Base-by-base conservation (phyloP, 768 basidiomycete genomes). In the Mycena sanguinolenta region DNA sequence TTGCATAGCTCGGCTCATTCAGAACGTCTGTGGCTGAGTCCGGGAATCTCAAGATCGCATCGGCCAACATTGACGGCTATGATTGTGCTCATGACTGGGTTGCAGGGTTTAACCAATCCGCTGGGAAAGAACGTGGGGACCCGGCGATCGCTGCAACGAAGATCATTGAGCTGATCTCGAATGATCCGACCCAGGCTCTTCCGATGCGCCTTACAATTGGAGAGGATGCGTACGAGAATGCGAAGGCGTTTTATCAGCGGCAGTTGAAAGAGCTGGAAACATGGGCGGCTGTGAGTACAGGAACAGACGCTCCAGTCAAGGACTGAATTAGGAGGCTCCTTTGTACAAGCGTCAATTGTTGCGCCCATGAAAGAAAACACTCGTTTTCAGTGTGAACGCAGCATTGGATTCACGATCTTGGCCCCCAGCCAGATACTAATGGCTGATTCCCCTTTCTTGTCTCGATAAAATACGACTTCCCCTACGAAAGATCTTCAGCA, bases 71-170 rank as follows among this genome's bases (percentile, higher is more conserved):
- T 16, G 60, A 65, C 13, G 73, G 60, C 1, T 75, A 75, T 25
- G 46, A 70, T 23, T 27, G 13, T 4, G 62, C 68, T 0, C 72
- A 74, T 42, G 62, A 72, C 8, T 70, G 42, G 49, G 63, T 70
- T 25, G 39, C 17, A 14, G 32, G 14, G 17, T 72, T 73, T 57
- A 68, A 66, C 30, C 21, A 42, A 32, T 9, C 60, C 5, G 57
- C 68, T 7, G 75, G 75, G 30, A 65, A 63, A 4, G 71, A 75
- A 38, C 60, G 62, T 1, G 75, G 75, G 10, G 70, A 75, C 65
- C 21, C 72, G 7, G 38, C 36, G 25, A 67, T 69, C 34, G 75
- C 58, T 1, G 75, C 75, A 17, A 42, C 27, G 10, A 68, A 67
- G 53, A 58, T 75, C 19, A 53, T 75, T 25, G 70, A 74, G 21